These are phyloP conservation scores for Colletotrichum destructivum DNA, from an alignment of 2,329 filamentous ascomycete genomes.

Conservation along the genomic window DNA sequence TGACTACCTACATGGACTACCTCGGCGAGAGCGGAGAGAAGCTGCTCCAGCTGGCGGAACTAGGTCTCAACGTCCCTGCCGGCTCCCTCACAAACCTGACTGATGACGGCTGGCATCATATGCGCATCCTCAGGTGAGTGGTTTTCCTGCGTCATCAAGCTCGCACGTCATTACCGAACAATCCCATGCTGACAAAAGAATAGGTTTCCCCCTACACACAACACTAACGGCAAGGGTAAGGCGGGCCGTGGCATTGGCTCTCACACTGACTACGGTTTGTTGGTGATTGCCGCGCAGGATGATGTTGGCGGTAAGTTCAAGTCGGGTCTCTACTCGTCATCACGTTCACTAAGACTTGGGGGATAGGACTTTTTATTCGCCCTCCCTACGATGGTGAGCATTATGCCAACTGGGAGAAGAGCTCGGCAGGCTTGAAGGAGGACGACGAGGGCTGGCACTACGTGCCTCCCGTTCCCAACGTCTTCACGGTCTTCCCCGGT, in stretches of 20 bases:
- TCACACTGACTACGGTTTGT: constrained; percentile 67
- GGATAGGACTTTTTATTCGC: constrained; percentile 60
- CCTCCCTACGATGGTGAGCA: constrained; percentile 57
- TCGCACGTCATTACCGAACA: neutral
- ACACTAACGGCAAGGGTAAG: constrained; percentile 64
- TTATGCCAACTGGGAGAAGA: constrained; percentile 62
- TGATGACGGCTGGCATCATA: constrained; percentile 66
- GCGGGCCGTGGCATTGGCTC: constrained; percentile 65
- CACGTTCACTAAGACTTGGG: neutral
- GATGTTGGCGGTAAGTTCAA: constrained; percentile 60
- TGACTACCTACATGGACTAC: constrained; percentile 58
- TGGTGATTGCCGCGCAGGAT: constrained; percentile 66
- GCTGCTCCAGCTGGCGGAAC: constrained; percentile 61
- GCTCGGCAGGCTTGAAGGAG: constrained; percentile 60
- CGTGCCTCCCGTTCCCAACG: constrained; percentile 59
- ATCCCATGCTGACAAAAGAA: neutral
- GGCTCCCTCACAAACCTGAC: constrained; percentile 59
- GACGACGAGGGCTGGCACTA: constrained; percentile 63
- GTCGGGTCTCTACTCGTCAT: neutral
- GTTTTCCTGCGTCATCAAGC: neutral
- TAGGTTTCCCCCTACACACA: constrained; percentile 52
- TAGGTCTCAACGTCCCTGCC: constrained; percentile 58
- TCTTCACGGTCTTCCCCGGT: constrained; percentile 66
- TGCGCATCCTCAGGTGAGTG: constrained; percentile 61
- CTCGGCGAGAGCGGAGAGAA: constrained; percentile 60